Evolutionary conservation across 805 yeast species (phyloP), one percentile per base, ranked within the genome.

Genomic region (Starmerella cellae): DNA sequence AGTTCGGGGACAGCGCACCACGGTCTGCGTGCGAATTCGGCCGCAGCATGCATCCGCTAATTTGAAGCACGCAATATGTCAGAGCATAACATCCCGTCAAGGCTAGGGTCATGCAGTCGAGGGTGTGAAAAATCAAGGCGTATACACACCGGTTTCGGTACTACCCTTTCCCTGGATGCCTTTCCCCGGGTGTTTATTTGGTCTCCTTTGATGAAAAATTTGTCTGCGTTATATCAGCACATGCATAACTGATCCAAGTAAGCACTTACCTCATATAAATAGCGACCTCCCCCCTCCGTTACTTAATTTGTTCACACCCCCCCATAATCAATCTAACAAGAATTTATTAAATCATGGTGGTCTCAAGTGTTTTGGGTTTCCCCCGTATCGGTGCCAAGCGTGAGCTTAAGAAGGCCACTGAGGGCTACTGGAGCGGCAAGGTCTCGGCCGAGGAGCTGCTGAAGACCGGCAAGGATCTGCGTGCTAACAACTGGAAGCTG

Each of bases 381-480:
- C 98, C 98, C 72, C 91, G 98, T 75, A 91, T 88, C 63, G 98
- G 98, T 63, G 91, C 95, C 60, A 85, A 85, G 74, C 91, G 98
- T 78, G 98, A 91, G 74, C 79, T 91, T 69, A 91, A 91, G 74
- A 91, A 91, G 72, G 83, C 84, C 68, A 91, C 98, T 58, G 98
- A 91, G 74, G 82, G 94, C 65, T 91, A 91, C 88, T 91, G 98
- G 98, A 66, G 75, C 57, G 96, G 96, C 65, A 88, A 87, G 73
- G 79, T 79, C 60, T 60, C 80, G 51, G 82, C 74, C 53, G 97
- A 82, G 49, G 94, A 84, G 61, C 77, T 91, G 56, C 68, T 83
- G 66, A 75, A 82, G 60, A 87, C 81, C 58, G 98, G 96, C 71
- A 82, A 87, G 73, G 87, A 83, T 58, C 78, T 91, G 68, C 82